Percentiles rank a stretch among this genome's conserved stretches.
phyloP scores from a whole-genome alignment of 257 asterid species.

The Solanum appendiculatum region DNA sequence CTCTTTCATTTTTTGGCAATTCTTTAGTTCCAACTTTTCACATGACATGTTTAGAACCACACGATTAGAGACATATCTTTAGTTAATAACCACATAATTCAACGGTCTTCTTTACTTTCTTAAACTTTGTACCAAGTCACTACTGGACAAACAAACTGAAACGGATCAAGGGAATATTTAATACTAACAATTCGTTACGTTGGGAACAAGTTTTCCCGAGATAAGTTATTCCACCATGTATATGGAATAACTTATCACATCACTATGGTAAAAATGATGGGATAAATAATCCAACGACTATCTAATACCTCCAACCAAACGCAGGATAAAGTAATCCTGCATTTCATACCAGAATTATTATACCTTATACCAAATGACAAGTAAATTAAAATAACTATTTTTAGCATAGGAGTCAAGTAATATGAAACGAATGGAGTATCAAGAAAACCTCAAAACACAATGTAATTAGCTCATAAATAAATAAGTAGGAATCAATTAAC shows the following conservation, averaged over 20 bases:
- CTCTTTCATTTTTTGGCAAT: too few species aligned
- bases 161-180: not conserved
- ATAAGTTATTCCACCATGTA: not conserved
- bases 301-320: not conserved
- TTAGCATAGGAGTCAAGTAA: not conserved
- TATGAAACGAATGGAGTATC: not conserved
- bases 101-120: not conserved
- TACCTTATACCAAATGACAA: too few species aligned
- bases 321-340: not conserved
- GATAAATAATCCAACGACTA: too few species aligned
- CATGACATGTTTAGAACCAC: too few species aligned
- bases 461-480: not conserved
- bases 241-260: not conserved
- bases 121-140: not conserved
- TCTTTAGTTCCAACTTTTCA: not conserved
- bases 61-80: too few species aligned
- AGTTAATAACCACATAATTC: not conserved
- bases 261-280: fast-evolving
- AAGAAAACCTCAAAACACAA: not conserved
- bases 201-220: not conserved
- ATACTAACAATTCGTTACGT: not conserved
- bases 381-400: too few species aligned
- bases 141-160: not conserved
- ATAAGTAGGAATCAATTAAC: not conserved
- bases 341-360: not conserved